Conservation (phyloP, 208 protist genomes). For the Leishmania aethiopica region DNA sequence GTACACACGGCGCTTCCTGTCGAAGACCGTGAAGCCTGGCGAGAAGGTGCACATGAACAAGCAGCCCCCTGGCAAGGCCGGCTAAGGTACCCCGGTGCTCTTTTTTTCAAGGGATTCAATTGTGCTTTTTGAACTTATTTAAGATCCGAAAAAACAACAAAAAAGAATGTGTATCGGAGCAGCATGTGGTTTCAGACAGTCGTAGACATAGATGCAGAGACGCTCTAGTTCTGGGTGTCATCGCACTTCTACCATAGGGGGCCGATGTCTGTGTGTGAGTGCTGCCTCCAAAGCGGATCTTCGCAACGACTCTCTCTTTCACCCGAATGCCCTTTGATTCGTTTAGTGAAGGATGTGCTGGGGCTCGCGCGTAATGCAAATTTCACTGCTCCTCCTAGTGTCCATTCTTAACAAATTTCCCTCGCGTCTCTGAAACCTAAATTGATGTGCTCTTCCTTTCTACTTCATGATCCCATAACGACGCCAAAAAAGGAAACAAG, state of each 20-base stretch:
- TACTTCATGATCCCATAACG: not conserved
- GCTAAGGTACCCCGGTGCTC: conserved; percentile 43
- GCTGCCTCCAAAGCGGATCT: not conserved
- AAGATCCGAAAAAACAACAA: conserved; percentile 5
- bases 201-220: not conserved
- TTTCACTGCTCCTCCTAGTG: not conserved
- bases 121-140: conserved; percentile 18
- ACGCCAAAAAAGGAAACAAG: not conserved
- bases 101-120: conserved; percentile 10
- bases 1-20: conserved; percentile 97
- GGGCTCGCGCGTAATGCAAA: not conserved
- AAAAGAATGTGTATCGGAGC: not conserved
- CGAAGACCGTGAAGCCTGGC: conserved; percentile 91
- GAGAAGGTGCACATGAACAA: conserved; percentile 95
- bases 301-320: not conserved
- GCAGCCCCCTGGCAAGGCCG: conserved; percentile 90
- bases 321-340: not conserved
- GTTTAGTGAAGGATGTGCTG: not conserved
- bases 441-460: not conserved
- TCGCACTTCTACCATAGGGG: not conserved
- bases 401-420: not conserved
- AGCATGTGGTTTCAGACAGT: not conserved
- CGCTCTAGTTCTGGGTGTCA: not conserved
- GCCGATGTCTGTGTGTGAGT: not conserved
- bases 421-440: not conserved